phyloP scores from a whole-genome alignment of 2,329 filamentous ascomycete genomes.

The Venturia pyrina region DNA sequence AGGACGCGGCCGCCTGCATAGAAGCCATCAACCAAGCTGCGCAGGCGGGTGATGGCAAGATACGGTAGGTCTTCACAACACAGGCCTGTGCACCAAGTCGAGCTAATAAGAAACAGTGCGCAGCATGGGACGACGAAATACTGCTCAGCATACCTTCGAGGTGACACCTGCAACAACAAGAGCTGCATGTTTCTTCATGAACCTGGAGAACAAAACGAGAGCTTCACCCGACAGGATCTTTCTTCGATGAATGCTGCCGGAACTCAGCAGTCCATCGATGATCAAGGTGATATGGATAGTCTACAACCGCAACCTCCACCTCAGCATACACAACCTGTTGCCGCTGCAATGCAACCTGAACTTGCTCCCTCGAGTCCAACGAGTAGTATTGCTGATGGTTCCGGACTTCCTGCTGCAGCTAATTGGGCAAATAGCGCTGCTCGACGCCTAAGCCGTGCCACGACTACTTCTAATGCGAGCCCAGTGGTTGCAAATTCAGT shows the following conservation, averaged over 20 bases:
- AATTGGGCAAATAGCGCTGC: slow-evolving; percentile 77
- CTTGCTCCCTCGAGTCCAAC: slow-evolving; percentile 51
- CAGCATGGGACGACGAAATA: slow-evolving; percentile 93
- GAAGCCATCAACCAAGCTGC: slow-evolving; percentile 38
- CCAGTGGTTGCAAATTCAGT: slow-evolving; percentile 51
- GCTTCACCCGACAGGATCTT: slow-evolving; percentile 86
- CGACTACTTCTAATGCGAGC: slow-evolving; percentile 71
- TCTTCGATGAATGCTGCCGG: slow-evolving; percentile 89
- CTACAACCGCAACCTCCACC: slow-evolving; percentile 32
- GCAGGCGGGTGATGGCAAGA: slow-evolving; percentile 82
- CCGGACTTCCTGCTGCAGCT: slow-evolving; percentile 85
- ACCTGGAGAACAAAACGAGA: slow-evolving; percentile 95
- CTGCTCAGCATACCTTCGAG: slow-evolving; percentile 90
- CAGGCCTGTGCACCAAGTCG: background rate
- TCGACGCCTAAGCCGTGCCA: slow-evolving; percentile 67
- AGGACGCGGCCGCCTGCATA: slow-evolving; percentile 85
- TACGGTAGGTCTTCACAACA: slow-evolving; percentile 56
- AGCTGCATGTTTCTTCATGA: slow-evolving; percentile 98
- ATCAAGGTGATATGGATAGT: slow-evolving; percentile 41
- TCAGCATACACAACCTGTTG: slow-evolving; percentile 40
- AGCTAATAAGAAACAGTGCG: slow-evolving; percentile 34
- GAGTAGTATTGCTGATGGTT: slow-evolving; percentile 60
- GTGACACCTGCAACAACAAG: slow-evolving; percentile 88
- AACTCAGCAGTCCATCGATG: slow-evolving; percentile 47
- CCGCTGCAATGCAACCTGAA: slow-evolving; percentile 53